Percentiles rank a stretch among this genome's conserved stretches.
phyloP scores from a whole-genome alignment of 306 rosid species.

The Glycyrrhiza uralensis region DNA sequence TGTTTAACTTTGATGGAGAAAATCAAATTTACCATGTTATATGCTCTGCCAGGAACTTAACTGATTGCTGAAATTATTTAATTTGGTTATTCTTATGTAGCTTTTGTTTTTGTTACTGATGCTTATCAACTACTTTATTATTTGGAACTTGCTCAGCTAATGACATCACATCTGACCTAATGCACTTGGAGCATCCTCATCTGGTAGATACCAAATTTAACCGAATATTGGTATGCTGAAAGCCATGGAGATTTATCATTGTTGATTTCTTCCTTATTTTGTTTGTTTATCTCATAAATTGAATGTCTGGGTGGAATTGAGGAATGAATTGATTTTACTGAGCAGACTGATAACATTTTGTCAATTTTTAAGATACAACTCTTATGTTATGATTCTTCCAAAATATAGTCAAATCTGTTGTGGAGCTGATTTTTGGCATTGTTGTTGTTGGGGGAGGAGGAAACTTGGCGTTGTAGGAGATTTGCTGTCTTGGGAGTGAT shows the following conservation, averaged over 20 bases:
- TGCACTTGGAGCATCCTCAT: slow-evolving; percentile 58
- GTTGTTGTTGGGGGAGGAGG: neutral
- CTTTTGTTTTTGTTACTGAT: neutral
- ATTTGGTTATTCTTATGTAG: slow-evolving; percentile 15
- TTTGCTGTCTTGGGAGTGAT: neutral
- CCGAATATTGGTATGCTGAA: slow-evolving; percentile 71
- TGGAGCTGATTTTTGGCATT: neutral
- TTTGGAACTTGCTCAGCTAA: slow-evolving; percentile 44
- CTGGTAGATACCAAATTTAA: slow-evolving; percentile 57
- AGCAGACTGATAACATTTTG: slow-evolving; percentile 6
- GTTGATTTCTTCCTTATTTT: neutral
- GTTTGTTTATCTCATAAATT: slow-evolving; percentile 12
- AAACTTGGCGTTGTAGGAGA: neutral
- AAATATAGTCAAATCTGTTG: neutral
- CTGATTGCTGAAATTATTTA: neutral
- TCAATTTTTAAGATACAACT: slow-evolving; percentile 10
- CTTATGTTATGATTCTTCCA: neutral
- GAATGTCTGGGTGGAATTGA: slow-evolving; percentile 7
- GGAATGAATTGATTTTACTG: slow-evolving; percentile 8
- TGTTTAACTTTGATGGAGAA: slow-evolving; percentile 3
- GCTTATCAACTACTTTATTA: slow-evolving; percentile 20
- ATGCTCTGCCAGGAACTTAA: slow-evolving; percentile 7
- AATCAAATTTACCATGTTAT: neutral
- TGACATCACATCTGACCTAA: slow-evolving; percentile 35
- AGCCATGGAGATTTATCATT: slow-evolving; percentile 19